Evolutionary conservation across 805 yeast species (phyloP).

Genomic region (Groenewaldozyma tartarivorans): DNA sequence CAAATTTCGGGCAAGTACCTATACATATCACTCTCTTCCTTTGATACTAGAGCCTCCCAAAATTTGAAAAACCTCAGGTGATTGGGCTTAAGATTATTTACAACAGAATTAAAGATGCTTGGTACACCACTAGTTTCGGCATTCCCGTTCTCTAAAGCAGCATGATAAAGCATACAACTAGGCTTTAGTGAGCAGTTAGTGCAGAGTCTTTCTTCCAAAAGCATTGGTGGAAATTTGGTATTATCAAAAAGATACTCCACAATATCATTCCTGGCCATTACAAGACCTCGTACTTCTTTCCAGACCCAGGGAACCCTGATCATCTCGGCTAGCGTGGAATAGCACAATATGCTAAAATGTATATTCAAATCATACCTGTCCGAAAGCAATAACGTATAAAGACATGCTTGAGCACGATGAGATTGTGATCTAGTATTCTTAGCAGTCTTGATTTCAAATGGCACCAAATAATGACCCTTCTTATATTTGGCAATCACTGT

Average conservation of each 20-base stretch:
- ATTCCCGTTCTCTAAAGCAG: constrained; percentile 49
- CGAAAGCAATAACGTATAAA: constrained; percentile 67
- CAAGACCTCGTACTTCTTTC: constrained; percentile 54
- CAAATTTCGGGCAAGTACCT: constrained; percentile 55
- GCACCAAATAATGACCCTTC: constrained; percentile 42
- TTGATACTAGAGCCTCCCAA: constrained; percentile 66
- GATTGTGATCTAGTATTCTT: constrained; percentile 40
- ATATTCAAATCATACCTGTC: constrained; percentile 72
- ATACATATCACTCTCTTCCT: constrained; percentile 56
- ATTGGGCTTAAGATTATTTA: constrained; percentile 38
- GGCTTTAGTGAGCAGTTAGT: constrained; percentile 49
- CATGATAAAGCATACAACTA: constrained; percentile 53
- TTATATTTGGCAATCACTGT: constrained; percentile 56
- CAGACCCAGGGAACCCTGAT: constrained; percentile 43
- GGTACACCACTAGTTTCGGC: constrained; percentile 46
- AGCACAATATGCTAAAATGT: constrained; percentile 57
- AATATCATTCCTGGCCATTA: constrained; percentile 63
- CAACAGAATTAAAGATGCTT: constrained; percentile 39
- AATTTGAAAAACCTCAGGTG: constrained; percentile 52
- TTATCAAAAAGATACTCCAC: constrained; percentile 46
- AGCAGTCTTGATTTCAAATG: constrained; percentile 90
- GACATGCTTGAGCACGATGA: constrained; percentile 79
- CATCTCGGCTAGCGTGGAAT: constrained; percentile 53
- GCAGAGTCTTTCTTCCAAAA: constrained; percentile 13
- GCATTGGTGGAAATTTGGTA: constrained; percentile 13